A percentile compares a stretch with the other conserved stretches of the same genome.
Conservation (phyloP, 2,329 filamentous ascomycete species). For the Sporothrix inflata region DNA sequence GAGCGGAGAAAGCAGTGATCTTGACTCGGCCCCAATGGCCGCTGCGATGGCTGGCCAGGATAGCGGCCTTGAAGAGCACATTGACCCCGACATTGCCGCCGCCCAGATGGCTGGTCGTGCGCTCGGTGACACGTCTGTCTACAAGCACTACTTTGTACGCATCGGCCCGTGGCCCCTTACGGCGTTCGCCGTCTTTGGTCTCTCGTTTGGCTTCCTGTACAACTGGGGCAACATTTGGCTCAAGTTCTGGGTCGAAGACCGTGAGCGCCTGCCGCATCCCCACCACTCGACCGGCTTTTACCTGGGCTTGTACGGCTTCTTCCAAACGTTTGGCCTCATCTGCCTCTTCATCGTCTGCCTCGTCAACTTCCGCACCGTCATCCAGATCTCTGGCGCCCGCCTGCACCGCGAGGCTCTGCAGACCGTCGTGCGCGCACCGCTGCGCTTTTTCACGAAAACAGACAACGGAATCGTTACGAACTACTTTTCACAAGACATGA, state of each 20-base stretch:
- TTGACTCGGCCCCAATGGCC: not conserved
- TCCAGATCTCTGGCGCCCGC: slow-evolving; percentile 33
- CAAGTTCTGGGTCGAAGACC: slow-evolving; percentile 39
- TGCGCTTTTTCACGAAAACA: slow-evolving; percentile 43
- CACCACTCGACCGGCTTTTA: slow-evolving; percentile 38
- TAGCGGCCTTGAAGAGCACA: not conserved
- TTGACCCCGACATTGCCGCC: slow-evolving; percentile 10
- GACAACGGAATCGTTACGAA: slow-evolving; percentile 44
- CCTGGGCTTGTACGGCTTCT: slow-evolving; percentile 39
- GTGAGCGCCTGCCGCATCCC: slow-evolving; percentile 30
- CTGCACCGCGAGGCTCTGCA: slow-evolving; percentile 40
- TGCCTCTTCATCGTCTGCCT: slow-evolving; percentile 36
- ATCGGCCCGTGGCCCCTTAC: slow-evolving; percentile 30
- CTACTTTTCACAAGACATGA: slow-evolving; percentile 50
- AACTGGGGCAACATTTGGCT: slow-evolving; percentile 39
- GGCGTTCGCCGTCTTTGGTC: slow-evolving; percentile 31
- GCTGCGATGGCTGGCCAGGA: not conserved
- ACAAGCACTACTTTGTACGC: slow-evolving; percentile 36
- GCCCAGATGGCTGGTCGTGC: slow-evolving; percentile 4
- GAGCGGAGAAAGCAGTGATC: not conserved
- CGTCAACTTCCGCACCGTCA: slow-evolving; percentile 35
- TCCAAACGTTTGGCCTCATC: slow-evolving; percentile 34
- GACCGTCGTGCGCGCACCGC: slow-evolving; percentile 42
- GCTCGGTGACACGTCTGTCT: slow-evolving; percentile 25
- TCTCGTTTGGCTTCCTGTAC: slow-evolving; percentile 35